phyloP scores from a whole-genome alignment of 495 filamentous ascomycete species.

The Aspergillus conjunctus region DNA sequence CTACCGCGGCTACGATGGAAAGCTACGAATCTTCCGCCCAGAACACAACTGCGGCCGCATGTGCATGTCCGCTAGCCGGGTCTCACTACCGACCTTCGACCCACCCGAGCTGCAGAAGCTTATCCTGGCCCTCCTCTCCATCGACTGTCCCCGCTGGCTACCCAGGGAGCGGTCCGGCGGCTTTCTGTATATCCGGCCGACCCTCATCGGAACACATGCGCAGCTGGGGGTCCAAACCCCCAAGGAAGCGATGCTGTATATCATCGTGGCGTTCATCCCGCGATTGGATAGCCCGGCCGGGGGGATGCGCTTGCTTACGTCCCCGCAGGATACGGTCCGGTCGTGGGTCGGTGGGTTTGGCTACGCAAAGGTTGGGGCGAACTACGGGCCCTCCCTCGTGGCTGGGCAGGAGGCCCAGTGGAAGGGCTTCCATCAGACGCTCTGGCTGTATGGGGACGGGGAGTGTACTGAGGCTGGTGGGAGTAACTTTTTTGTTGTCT shows the following conservation, averaged over 20 bases:
- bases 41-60: constrained; percentile 69
- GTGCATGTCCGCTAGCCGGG: constrained; percentile 63
- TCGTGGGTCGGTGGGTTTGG: constrained; percentile 36
- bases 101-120: constrained; percentile 65
- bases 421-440: constrained; percentile 29
- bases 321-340: constrained; percentile 18
- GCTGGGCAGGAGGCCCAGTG: constrained; percentile 22
- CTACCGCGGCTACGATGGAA: constrained; percentile 25
- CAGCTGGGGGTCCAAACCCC: constrained; percentile 72
- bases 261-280: constrained; percentile 47
- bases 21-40: constrained; percentile 79
- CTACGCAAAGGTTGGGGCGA: constrained; percentile 33
- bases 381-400: constrained; percentile 31
- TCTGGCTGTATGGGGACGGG: constrained; percentile 57
- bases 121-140: neutral
- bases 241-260: constrained; percentile 71
- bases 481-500: constrained; percentile 83
- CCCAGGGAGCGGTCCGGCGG: neutral
- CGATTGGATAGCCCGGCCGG: constrained; percentile 7
- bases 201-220: constrained; percentile 71
- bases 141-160: constrained; percentile 11
- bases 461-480: constrained; percentile 88
- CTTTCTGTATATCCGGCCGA: constrained; percentile 69
- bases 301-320: constrained; percentile 14
- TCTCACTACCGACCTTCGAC: constrained; percentile 70